Conservation (phyloP, 2,329 filamentous ascomycete genomes). For the Colletotrichum spinosum region DNA sequence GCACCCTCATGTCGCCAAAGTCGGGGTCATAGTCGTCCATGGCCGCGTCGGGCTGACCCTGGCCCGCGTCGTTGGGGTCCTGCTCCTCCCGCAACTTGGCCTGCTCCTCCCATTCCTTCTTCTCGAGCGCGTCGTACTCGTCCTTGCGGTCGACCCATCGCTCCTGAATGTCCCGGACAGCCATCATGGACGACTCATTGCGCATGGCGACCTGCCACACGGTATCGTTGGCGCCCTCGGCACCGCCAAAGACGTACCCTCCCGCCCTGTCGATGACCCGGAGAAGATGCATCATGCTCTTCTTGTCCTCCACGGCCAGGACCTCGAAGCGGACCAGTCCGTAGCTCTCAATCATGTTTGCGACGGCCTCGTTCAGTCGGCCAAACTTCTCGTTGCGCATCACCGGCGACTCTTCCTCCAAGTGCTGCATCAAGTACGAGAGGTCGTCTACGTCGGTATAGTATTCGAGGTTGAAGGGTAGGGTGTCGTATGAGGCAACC, state of each 20-base stretch:
- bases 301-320: conserved; percentile 94
- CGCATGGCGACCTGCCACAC: conserved; percentile 98
- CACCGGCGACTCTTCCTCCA: conserved; percentile 81
- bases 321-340: conserved; percentile 93
- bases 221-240: conserved; percentile 92
- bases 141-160: conserved; percentile 94
- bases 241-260: conserved; percentile 91
- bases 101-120: conserved; percentile 80
- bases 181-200: conserved; percentile 78
- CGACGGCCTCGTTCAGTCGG: conserved; percentile 86
- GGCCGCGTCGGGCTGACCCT: conserved; percentile 39
- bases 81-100: conserved; percentile 60
- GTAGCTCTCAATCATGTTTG: conserved; percentile 89
- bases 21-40: conserved; percentile 58
- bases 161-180: conserved; percentile 92
- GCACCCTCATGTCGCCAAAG: conserved; percentile 64
- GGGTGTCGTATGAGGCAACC: conserved; percentile 81
- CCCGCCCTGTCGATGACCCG: conserved; percentile 91
- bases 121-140: conserved; percentile 85
- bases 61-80: conserved; percentile 7
- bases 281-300: conserved; percentile 93
- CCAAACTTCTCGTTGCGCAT: conserved; percentile 81
- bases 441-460: conserved; percentile 98
- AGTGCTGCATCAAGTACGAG: conserved; percentile 81
- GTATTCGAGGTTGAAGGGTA: conserved; percentile 96